A percentile compares a stretch with the other conserved stretches of the same genome.
phyloP scores from a whole-genome alignment of 257 asterid species.

The Solanum phureja region DNA sequence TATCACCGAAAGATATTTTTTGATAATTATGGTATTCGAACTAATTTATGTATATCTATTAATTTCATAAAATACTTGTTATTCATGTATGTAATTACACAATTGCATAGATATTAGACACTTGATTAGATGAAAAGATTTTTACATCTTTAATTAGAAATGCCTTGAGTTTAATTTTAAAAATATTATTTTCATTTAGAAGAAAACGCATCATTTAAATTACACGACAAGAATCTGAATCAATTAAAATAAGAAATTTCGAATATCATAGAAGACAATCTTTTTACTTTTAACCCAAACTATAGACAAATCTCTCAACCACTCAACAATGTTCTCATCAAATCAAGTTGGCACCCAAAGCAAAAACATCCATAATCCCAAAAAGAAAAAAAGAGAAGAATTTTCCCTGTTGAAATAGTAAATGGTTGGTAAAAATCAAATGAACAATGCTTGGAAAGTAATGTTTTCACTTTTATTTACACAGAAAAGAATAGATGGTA shows the following conservation, averaged over 20 bases:
- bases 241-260: neutral
- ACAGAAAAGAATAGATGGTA: neutral
- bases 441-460: neutral
- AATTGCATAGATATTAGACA: neutral
- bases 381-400: neutral
- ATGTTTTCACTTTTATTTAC: neutral
- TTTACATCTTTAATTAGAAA: neutral
- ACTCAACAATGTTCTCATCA: neutral
- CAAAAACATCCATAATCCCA: neutral
- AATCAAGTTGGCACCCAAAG: neutral
- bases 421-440: neutral
- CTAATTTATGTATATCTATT: neutral
- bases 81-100: neutral
- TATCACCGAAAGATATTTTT: neutral
- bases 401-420: neutral
- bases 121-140: neutral
- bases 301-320: neutral
- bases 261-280: neutral
- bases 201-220: accelerated
- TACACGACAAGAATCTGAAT: neutral
- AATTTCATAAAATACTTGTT: neutral
- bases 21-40: neutral
- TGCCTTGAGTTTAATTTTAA: neutral
- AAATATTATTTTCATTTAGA: neutral
- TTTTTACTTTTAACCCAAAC: neutral